Evolutionary conservation across 257 asterid species (phyloP).

Genomic region (Primulina eburnea): DNA sequence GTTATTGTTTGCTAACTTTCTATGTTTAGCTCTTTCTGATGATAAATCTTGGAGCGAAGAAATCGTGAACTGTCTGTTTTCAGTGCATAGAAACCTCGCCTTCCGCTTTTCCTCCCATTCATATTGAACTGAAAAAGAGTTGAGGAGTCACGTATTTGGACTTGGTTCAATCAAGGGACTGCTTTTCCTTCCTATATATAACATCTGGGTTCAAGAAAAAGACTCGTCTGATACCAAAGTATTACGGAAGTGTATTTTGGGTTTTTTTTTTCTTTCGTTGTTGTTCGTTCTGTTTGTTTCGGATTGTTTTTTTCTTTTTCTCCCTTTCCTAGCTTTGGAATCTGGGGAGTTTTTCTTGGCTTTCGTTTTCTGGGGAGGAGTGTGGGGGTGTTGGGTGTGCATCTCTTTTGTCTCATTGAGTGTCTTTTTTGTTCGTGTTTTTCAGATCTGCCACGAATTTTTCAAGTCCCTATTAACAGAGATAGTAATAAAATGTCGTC

Average conservation of each 20-base stretch:
- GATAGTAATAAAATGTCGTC: slow-evolving; percentile 44
- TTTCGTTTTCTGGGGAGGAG: slow-evolving; percentile 29
- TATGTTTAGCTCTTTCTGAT: background rate
- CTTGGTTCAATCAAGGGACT: slow-evolving; percentile 14
- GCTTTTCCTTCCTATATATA: slow-evolving; percentile 3
- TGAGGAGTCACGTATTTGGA: slow-evolving; percentile 5
- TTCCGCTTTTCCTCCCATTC: slow-evolving; percentile 2
- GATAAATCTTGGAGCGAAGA: slow-evolving; percentile 13
- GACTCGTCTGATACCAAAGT: slow-evolving; percentile 32
- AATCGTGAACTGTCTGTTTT: slow-evolving; percentile 19
- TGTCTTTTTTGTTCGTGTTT: slow-evolving; percentile 5
- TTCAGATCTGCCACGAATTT: slow-evolving; percentile 24
- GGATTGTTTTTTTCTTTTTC: background rate
- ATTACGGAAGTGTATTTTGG: slow-evolving; percentile 26
- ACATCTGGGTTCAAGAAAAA: slow-evolving; percentile 28
- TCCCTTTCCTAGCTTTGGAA: slow-evolving; percentile 9
- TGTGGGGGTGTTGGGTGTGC: background rate
- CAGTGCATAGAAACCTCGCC: background rate
- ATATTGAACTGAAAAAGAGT: background rate
- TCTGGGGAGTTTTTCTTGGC: slow-evolving; percentile 26
- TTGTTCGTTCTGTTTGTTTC: background rate
- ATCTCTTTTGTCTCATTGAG: slow-evolving; percentile 26
- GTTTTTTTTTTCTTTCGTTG: background rate
- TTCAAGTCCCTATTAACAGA: background rate
- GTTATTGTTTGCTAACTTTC: background rate